Evolutionary conservation across 257 asterid species (phyloP).

Genomic region (Rehmannia glutinosa): DNA sequence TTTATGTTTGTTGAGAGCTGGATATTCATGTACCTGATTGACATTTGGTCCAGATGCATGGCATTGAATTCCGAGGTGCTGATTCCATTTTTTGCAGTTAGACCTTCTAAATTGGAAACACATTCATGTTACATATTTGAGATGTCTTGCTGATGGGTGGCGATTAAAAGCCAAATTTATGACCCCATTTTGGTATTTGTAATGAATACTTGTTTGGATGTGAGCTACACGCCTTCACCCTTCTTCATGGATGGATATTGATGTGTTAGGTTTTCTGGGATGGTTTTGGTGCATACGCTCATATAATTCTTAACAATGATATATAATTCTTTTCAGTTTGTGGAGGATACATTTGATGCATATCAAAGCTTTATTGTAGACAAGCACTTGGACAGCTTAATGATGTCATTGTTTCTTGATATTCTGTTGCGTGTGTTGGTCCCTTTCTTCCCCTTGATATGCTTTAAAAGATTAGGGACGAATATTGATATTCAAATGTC

Average conservation of each 20-base stretch:
- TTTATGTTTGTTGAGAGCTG: not conserved
- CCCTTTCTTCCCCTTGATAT: too few species aligned
- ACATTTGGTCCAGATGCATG: too few species aligned
- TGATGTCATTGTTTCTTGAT: not conserved
- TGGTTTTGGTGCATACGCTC: not conserved
- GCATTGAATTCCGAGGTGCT: too few species aligned
- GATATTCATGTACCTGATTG: too few species aligned
- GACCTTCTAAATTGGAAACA: too few species aligned
- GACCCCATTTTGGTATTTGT: not conserved
- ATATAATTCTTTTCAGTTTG: not conserved
- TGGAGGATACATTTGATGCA: not conserved
- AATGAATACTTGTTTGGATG: not conserved
- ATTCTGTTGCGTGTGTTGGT: not conserved
- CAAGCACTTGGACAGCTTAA: not conserved
- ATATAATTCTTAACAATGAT: not conserved
- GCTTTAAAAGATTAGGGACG: too few species aligned
- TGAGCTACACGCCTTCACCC: too few species aligned
- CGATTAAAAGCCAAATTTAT: not conserved
- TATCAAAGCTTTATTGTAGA: not conserved
- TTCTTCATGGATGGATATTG: not conserved
- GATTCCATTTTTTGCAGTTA: not conserved
- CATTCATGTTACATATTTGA: not conserved
- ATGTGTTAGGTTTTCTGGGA: not conserved
- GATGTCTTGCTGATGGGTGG: not conserved
- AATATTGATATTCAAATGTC: too few species aligned